These are phyloP conservation scores for Tolypocladium paradoxum DNA, from an alignment of 2,329 filamentous ascomycete genomes.

Conservation along the genomic window DNA sequence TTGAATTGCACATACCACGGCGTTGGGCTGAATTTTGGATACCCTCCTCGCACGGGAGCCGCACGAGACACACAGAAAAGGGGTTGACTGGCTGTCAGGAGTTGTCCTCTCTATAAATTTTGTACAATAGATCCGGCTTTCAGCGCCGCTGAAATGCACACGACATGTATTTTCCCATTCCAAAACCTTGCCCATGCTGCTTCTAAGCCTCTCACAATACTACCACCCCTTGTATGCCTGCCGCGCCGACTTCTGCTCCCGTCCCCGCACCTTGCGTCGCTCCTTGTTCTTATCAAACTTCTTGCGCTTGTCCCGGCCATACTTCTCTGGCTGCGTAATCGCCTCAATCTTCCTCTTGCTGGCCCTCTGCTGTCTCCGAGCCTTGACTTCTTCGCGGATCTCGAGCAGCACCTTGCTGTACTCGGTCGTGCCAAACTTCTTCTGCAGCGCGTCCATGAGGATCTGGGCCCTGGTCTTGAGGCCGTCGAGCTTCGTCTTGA, in stretches of 20 bases:
- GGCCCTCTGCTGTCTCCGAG: conserved; percentile 61
- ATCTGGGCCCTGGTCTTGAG: conserved; percentile 65
- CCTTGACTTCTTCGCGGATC: conserved; percentile 62
- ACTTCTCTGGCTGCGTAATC: conserved; percentile 69
- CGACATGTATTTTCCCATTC: background rate
- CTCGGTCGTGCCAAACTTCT: conserved; percentile 67
- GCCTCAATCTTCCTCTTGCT: conserved; percentile 85
- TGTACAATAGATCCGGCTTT: background rate
- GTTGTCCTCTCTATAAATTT: background rate
- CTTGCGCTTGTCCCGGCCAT: conserved; percentile 68
- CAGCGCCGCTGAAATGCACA: background rate
- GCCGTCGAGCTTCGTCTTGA: conserved; percentile 57
- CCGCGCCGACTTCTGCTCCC: conserved; percentile 60
- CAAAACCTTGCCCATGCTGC: conserved; percentile 14
- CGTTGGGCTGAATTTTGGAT: background rate
- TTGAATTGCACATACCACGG: background rate
- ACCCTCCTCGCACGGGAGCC: background rate
- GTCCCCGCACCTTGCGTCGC: conserved; percentile 66
- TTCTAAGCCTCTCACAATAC: conserved; percentile 1
- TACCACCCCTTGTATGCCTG: conserved; percentile 52
- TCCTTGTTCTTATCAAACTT: conserved; percentile 78
- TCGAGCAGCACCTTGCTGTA: conserved; percentile 66
- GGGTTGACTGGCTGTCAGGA: background rate
- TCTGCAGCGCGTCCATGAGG: conserved; percentile 72
- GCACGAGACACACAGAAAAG: background rate